A percentile compares a stretch with the other conserved stretches of the same genome.
Evolutionary conservation across 139 green algal species (phyloP).

Genomic region (Picochlorum costavermella): DNA sequence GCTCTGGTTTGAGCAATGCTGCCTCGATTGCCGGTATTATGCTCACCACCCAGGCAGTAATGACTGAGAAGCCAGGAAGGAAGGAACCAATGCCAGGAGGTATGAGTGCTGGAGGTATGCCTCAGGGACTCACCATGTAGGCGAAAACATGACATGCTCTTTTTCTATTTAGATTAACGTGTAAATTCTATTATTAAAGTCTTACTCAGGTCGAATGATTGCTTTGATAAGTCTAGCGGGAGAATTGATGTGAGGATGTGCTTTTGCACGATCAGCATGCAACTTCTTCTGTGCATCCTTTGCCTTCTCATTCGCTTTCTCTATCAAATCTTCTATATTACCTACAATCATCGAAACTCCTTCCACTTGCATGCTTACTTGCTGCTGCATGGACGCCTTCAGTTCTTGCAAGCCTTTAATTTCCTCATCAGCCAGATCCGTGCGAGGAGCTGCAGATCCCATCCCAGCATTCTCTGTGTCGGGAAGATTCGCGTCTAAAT

Average conservation of each 20-base stretch:
- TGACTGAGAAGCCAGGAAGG: slow-evolving; percentile 71
- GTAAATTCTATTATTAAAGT: slow-evolving; percentile 10
- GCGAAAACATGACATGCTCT: not conserved
- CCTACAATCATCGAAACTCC: slow-evolving; percentile 37
- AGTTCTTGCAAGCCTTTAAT: slow-evolving; percentile 16
- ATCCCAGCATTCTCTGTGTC: not conserved
- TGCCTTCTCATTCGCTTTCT: slow-evolving; percentile 20
- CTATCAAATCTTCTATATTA: slow-evolving; percentile 39
- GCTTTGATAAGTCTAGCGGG: slow-evolving; percentile 42
- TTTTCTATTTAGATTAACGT: not conserved
- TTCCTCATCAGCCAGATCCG: slow-evolving; percentile 1
- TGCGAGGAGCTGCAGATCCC: slow-evolving; percentile 1
- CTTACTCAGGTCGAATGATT: not conserved
- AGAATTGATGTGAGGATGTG: slow-evolving; percentile 47
- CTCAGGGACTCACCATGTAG: slow-evolving; percentile 74
- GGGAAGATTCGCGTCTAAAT: not conserved
- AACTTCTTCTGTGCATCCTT: slow-evolving; percentile 29
- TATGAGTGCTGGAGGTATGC: slow-evolving; percentile 58
- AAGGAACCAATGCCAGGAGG: slow-evolving; percentile 23
- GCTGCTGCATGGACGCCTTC: slow-evolving; percentile 22
- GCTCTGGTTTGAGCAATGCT: slow-evolving; percentile 80
- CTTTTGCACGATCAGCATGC: slow-evolving; percentile 33
- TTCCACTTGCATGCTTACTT: slow-evolving; percentile 40
- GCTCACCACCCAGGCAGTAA: slow-evolving; percentile 96
- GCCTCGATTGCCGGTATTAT: slow-evolving; percentile 96